A percentile compares a stretch with the other conserved stretches of the same genome.
Evolutionary conservation across 2,329 filamentous ascomycete genomes (phyloP).

Genomic region (Chrysosporium queenslandicum): DNA sequence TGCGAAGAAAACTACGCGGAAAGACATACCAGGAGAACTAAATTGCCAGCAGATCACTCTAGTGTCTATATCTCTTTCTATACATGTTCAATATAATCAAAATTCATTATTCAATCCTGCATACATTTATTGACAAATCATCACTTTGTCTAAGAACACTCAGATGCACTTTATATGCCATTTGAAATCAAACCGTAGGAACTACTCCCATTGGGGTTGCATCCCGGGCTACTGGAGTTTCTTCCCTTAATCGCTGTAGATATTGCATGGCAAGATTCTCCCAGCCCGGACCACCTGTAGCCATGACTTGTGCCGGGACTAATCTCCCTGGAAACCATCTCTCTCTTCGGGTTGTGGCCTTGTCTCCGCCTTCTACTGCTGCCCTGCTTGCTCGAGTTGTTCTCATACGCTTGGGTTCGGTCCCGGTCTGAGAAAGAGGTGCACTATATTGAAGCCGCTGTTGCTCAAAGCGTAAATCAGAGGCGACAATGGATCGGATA

Average conservation of each 20-base stretch:
- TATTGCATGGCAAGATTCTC: conserved; percentile 30
- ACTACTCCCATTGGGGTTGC: no score
- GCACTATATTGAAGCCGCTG: conserved; percentile 55
- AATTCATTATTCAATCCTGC: background rate
- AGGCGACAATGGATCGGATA: conserved; percentile 71
- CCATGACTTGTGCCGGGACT: conserved; percentile 53
- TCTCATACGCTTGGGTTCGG: conserved; percentile 48
- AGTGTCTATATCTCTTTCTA: background rate
- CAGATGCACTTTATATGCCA: background rate
- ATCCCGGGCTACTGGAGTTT: background rate
- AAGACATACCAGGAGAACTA: background rate
- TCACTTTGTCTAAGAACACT: background rate
- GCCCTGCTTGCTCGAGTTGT: conserved; percentile 66
- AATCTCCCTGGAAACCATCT: conserved; percentile 58
- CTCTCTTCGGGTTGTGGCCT: conserved; percentile 57
- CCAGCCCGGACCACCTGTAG: conserved; percentile 47
- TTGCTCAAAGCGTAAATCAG: conserved; percentile 60
- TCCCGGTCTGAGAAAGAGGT: conserved; percentile 51
- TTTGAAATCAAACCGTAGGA: background rate
- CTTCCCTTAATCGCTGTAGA: background rate
- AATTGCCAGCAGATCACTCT: background rate
- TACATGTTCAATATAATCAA: background rate
- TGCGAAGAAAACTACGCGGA: no score
- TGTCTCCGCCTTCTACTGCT: conserved; percentile 63
- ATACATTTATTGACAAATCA: background rate